Evolutionary conservation across 2,329 filamentous ascomycete species (phyloP), one percentile per base, ranked within the genome.

Genomic region (Neodidymelliopsis sp.): DNA sequence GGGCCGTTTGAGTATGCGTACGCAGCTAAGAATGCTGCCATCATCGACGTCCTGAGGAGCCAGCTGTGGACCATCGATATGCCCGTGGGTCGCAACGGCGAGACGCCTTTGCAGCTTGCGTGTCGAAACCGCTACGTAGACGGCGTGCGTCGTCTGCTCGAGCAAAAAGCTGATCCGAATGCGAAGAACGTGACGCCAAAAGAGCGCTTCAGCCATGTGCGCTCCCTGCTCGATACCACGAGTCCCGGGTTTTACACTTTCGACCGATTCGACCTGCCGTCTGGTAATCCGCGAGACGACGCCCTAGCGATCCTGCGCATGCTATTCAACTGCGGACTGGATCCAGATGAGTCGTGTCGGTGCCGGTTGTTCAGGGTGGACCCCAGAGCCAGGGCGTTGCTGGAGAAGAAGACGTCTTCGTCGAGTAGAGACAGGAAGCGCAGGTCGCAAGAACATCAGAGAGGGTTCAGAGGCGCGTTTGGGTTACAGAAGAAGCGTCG

Each of bases 51-150:
- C 23, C 41, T 51, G 1, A 33, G 20, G 12, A 35, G 30, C 30
- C 48, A 51, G 18, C 31, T 51, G 6, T 45, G 48, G 41, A 41
- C 41, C 20, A 41, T 51, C 36, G 48, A 51, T 24, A 41, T 41
- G 0, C 35, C 48, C 8, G 48, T 51, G 2, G 48, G 48, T 4
- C 48, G 41, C 24, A 51, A 51, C 30, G 48, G 48, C 36, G 48
- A 51, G 19, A 51, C 48, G 4, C 48, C 48, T 1, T 13, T 51
- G 8, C 48, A 51, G 13, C 48, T 51, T 8, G 48, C 48, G 2
- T 51, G 48, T 11, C 48, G 48, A 27, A 51, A 31, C 30, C 48
- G 48, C 29, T 51, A 51, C 20, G 48, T 51, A 15, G 48, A 51
- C 31, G 48, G 48, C 25, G 48, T 51, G 9, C 35, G 48, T 15